phyloP scores from a whole-genome alignment of 169 alveolate species.

The Eimeria zaria region DNA sequence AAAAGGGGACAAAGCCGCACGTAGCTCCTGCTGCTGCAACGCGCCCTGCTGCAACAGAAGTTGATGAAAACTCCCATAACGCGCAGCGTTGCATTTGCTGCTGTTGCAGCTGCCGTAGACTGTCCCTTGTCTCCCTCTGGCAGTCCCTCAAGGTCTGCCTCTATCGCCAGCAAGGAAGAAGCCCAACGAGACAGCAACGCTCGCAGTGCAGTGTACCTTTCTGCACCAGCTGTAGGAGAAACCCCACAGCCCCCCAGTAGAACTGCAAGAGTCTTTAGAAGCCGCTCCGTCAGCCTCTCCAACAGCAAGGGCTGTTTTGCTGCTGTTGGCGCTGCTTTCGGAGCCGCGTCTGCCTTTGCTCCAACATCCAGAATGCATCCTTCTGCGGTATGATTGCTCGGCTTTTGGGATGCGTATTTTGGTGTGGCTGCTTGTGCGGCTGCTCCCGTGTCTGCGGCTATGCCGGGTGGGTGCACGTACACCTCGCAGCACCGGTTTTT shows the following conservation, averaged over 20 bases:
- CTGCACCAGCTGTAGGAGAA: neutral
- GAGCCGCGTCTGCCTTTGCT: neutral
- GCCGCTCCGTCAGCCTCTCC: constrained; percentile 19
- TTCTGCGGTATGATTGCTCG: neutral
- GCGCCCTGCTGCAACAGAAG: constrained; percentile 7
- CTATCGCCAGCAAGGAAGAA: constrained; percentile 6
- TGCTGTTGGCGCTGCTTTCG: neutral
- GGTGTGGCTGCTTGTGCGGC: neutral
- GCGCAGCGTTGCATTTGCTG: constrained; percentile 39
- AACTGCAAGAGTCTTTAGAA: constrained; percentile 26
- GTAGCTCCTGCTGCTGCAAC: neutral
- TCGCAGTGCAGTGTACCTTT: neutral
- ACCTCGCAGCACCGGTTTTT: constrained; percentile 99
- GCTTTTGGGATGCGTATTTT: neutral
- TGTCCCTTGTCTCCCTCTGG: neutral
- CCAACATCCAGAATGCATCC: neutral
- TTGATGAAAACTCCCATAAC: constrained; percentile 25
- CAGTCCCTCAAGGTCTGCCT: neutral
- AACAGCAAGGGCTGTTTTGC: constrained; percentile 8
- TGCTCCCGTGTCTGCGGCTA: constrained; percentile 15
- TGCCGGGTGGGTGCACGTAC: constrained; percentile 91
- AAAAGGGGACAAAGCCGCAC: constrained; percentile 56
- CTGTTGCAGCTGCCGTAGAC: constrained; percentile 1
- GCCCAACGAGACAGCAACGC: constrained; percentile 41
- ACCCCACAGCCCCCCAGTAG: constrained; percentile 3